Percentiles rank a stretch among this genome's conserved stretches.
phyloP scores from a whole-genome alignment of 2,329 filamentous ascomycete genomes.

The Endocalyx cinctus region DNA sequence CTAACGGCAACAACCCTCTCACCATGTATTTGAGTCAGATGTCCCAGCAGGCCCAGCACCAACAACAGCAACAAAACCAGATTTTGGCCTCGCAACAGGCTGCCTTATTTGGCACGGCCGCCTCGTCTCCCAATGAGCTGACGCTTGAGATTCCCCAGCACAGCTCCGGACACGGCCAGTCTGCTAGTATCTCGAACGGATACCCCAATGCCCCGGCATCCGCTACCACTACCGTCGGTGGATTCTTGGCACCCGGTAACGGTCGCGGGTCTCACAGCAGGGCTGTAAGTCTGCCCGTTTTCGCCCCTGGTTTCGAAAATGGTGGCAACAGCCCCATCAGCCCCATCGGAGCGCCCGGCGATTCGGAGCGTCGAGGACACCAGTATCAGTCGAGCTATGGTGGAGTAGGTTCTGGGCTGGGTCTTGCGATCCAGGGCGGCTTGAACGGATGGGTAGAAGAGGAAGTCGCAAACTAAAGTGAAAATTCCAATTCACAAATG shows the following conservation, averaged over 20 bases:
- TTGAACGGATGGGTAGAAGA: slow-evolving; percentile 66
- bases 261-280: slow-evolving; percentile 63
- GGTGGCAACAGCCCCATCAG: slow-evolving; percentile 49
- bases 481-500: slow-evolving; percentile 6
- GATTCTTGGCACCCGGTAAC: slow-evolving; percentile 69
- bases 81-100: slow-evolving; percentile 72
- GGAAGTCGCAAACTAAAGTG: slow-evolving; percentile 53
- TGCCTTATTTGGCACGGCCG: slow-evolving; percentile 71
- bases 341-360: slow-evolving; percentile 40
- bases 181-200: slow-evolving; percentile 62
- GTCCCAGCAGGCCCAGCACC: slow-evolving; percentile 65
- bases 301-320: slow-evolving; percentile 61
- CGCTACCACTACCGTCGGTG: slow-evolving; percentile 66
- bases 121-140: slow-evolving; percentile 54
- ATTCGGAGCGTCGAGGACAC: slow-evolving; percentile 57
- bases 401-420: slow-evolving; percentile 55
- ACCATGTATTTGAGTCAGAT: slow-evolving; percentile 91
- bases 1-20: slow-evolving; percentile 79
- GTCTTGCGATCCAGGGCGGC: slow-evolving; percentile 58
- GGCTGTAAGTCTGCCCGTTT: slow-evolving; percentile 79
- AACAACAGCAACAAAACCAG: slow-evolving; percentile 71
- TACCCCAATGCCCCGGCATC: slow-evolving; percentile 50
- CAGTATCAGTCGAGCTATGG: slow-evolving; percentile 62
- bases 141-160: slow-evolving; percentile 54
- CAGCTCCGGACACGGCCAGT: slow-evolving; percentile 59